Percentiles rank a stretch among this genome's conserved stretches.
Evolutionary conservation across 83 land plant genomes (phyloP).

Genomic region (Picea abies): DNA sequence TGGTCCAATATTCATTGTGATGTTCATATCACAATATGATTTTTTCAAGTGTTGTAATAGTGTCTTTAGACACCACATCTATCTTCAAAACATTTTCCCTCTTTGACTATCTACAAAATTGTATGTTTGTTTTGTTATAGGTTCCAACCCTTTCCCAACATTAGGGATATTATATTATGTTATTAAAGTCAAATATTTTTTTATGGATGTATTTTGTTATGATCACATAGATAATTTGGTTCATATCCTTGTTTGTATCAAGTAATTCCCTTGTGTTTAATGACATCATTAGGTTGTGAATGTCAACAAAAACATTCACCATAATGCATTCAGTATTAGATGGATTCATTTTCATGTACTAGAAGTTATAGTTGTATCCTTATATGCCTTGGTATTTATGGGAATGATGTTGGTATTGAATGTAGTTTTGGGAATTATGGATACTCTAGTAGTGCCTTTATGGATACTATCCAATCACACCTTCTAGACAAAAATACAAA

Average conservation of each 20-base stretch:
- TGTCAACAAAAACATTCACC: conserved; percentile 28
- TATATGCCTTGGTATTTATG: conserved; percentile 89
- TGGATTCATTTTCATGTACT: conserved; percentile 54
- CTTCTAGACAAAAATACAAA: conserved; percentile 46
- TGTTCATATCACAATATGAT: too few relatives aligned
- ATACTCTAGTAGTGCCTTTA: conserved; percentile 31
- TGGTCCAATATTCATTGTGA: too few relatives aligned
- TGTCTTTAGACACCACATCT: too few relatives aligned
- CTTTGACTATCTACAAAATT: too few relatives aligned
- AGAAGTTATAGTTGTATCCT: conserved; percentile 78
- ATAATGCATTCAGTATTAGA: conserved; percentile 56
- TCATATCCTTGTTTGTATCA: background rate
- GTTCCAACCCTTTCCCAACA: too few relatives aligned
- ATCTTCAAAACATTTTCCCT: too few relatives aligned
- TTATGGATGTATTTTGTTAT: conserved; percentile 9
- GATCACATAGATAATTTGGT: background rate
- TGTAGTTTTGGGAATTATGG: conserved; percentile 86
- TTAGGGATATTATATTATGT: too few relatives aligned
- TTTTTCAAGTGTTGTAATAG: too few relatives aligned
- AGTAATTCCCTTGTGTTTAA: conserved; percentile 1
- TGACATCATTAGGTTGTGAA: conserved; percentile 41
- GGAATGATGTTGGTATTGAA: conserved; percentile 57
- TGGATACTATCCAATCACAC: conserved; percentile 45
- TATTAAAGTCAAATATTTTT: too few relatives aligned
- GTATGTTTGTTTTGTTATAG: too few relatives aligned